phyloP scores from a whole-genome alignment of 306 rosid species.

The Glycyrrhiza uralensis region DNA sequence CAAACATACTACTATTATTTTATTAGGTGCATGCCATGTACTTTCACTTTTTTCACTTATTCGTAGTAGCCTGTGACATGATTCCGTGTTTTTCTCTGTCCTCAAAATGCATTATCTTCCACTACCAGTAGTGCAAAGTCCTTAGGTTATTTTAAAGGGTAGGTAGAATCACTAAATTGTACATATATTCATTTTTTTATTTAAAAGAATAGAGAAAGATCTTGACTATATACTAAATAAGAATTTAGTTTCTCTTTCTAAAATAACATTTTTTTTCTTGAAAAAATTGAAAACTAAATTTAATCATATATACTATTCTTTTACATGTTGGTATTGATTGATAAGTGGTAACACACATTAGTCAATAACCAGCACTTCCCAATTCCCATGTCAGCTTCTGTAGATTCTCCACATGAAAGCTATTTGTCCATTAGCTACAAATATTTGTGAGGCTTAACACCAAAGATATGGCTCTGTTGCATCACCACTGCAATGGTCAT shows the following conservation, averaged over 20 bases:
- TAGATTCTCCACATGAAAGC: background rate
- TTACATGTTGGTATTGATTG: background rate
- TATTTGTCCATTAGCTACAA: background rate
- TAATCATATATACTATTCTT: background rate
- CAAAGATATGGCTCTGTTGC: background rate
- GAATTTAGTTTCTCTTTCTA: no score
- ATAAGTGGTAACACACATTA: no score
- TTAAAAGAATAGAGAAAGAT: no score
- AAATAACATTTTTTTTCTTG: no score
- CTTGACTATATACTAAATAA: no score
- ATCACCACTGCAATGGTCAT: constrained; percentile 12
- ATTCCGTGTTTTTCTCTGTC: constrained; percentile 10
- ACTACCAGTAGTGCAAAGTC: background rate
- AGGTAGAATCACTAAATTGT: background rate
- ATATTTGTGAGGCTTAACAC: background rate
- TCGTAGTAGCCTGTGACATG: constrained; percentile 2
- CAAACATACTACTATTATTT: no score
- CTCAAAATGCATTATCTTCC: background rate
- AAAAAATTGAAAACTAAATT: no score
- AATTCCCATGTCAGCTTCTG: background rate
- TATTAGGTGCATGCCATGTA: background rate
- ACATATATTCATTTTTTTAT: no score
- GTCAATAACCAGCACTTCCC: background rate
- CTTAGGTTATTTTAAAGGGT: background rate
- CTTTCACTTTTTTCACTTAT: constrained; percentile 3